Percentiles rank a stretch among this genome's conserved stretches.
phyloP scores from a whole-genome alignment of 2,329 filamentous ascomycete genomes.

The Aspergillus ustus region DNA sequence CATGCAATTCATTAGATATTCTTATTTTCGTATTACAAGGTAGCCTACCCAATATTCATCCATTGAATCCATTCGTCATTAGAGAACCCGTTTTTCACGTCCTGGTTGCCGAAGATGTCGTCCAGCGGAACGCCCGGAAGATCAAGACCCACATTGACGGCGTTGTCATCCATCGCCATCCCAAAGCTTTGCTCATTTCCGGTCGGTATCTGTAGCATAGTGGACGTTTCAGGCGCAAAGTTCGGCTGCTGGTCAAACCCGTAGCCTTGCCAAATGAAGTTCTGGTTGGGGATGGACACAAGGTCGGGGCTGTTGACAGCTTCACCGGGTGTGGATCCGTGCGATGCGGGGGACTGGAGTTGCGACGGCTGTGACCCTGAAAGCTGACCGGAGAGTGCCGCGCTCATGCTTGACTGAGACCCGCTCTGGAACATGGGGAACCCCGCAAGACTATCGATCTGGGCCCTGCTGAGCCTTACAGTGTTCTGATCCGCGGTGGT shows the following conservation, averaged over 20 bases:
- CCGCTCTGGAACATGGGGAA: constrained; percentile 32
- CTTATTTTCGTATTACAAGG: constrained; percentile 5
- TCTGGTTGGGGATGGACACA: constrained; percentile 47
- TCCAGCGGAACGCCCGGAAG: constrained; percentile 42
- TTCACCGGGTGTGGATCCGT: constrained; percentile 38
- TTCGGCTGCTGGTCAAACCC: constrained; percentile 36
- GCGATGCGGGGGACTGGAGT: constrained; percentile 40
- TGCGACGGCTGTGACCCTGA: constrained; percentile 35
- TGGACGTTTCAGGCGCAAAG: constrained; percentile 20
- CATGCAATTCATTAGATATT: constrained; percentile 9
- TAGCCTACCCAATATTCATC: constrained; percentile 38
- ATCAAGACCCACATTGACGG: constrained; percentile 39
- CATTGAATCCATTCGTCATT: constrained; percentile 47
- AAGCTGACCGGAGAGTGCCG: constrained; percentile 36
- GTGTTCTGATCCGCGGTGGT: constrained; percentile 23
- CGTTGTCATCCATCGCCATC: constrained; percentile 34
- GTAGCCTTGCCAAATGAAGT: constrained; percentile 48
- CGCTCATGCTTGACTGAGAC: constrained; percentile 26
- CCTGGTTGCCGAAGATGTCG: constrained; percentile 47
- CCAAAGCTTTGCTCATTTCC: constrained; percentile 30
- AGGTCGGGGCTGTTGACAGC: constrained; percentile 45
- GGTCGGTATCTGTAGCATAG: constrained; percentile 29
- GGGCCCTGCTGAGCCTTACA: constrained; percentile 12
- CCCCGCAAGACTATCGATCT: constrained; percentile 33
- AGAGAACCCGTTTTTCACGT: constrained; percentile 27